A percentile compares a stretch with the other conserved stretches of the same genome.
Evolutionary conservation across 441 rosid genomes (phyloP).

Genomic region (Adansonia grandidieri): DNA sequence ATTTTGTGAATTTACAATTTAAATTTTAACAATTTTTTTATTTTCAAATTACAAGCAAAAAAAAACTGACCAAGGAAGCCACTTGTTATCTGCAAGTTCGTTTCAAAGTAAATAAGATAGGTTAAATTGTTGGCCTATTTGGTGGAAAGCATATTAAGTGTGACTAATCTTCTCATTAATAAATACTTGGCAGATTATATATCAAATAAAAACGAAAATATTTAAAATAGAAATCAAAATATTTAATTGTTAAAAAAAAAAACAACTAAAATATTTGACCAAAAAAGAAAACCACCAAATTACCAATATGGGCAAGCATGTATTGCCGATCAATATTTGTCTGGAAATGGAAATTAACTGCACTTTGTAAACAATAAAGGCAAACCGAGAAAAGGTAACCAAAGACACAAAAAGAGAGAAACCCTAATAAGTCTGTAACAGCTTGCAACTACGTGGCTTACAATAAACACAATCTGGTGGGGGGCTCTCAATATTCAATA

Average conservation of each 20-base stretch:
- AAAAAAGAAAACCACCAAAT: too few relatives aligned
- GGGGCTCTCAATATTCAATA: not conserved
- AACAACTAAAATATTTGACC: not conserved
- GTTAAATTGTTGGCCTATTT: not conserved
- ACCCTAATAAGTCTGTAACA: not conserved
- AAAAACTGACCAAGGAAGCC: not conserved
- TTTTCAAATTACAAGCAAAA: too few relatives aligned
- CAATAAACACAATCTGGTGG: not conserved
- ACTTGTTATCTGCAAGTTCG: not conserved
- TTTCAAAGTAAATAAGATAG: not conserved
- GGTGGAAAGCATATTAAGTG: not conserved
- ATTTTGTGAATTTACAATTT: too few relatives aligned
- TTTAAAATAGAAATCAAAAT: too few relatives aligned
- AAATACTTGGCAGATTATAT: not conserved
- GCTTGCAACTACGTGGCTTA: slow-evolving; percentile 10
- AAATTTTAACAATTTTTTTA: too few relatives aligned
- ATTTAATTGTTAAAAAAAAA: too few relatives aligned
- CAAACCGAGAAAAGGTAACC: not conserved
- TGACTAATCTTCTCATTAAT: not conserved
- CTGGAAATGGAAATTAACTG: not conserved
- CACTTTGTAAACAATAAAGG: not conserved
- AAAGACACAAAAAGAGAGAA: not conserved
- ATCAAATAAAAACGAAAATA: not conserved
- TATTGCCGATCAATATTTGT: not conserved
- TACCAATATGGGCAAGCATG: not conserved